Percentiles rank a stretch among this genome's conserved stretches.
Conservation (phyloP, 352 stramenopile genomes). For the Phytophthora chlamydospora region DNA sequence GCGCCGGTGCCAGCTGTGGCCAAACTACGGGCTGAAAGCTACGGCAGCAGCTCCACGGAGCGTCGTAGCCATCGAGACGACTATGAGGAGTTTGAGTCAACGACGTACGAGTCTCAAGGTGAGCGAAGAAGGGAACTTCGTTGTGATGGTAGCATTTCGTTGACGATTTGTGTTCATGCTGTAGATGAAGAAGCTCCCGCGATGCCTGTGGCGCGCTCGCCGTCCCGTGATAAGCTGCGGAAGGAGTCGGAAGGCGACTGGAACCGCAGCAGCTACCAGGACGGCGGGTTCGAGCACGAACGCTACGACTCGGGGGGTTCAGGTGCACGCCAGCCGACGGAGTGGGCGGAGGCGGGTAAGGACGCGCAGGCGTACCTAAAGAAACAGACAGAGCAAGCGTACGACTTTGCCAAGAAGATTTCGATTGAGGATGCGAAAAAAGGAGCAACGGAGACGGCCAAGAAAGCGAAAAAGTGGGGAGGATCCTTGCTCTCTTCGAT, state of each 20-base stretch:
- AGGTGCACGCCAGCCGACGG: constrained; percentile 21
- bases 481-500: constrained; percentile 81
- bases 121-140: background rate
- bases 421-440: constrained; percentile 88
- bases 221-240: constrained; percentile 29
- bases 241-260: constrained; percentile 33
- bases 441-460: constrained; percentile 78
- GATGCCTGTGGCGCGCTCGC: constrained; percentile 17
- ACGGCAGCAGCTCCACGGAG: constrained; percentile 33
- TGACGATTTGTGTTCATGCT: background rate
- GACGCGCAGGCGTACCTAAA: constrained; percentile 70
- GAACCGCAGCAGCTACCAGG: constrained; percentile 33
- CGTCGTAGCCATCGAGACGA: constrained; percentile 37
- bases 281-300: constrained; percentile 29
- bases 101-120: constrained; percentile 59
- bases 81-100: constrained; percentile 66
- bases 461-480: constrained; percentile 90
- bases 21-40: constrained; percentile 31
- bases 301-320: constrained; percentile 35
- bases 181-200: constrained; percentile 43
- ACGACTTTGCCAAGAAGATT: constrained; percentile 91
- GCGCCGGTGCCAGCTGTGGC: constrained; percentile 7
- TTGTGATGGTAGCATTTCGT: background rate
- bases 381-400: constrained; percentile 86
- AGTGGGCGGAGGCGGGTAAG: constrained; percentile 51